A percentile compares a stretch with the other conserved stretches of the same genome.
Evolutionary conservation across 768 basidiomycete species (phyloP).

Genomic region (Kwoniella dejecticola): DNA sequence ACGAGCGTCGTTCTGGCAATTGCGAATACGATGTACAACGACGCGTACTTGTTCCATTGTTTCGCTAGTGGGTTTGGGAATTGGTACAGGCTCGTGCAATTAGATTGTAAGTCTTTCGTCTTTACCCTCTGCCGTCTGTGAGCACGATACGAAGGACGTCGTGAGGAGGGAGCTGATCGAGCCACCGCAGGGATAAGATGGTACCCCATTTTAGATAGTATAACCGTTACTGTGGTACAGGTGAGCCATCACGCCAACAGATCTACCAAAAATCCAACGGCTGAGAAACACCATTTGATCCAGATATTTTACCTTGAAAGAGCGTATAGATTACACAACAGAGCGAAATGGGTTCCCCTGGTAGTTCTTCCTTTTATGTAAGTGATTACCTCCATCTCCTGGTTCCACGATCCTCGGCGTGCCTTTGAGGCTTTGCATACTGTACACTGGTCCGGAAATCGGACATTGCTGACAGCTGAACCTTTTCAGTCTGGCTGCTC

Average conservation of each 20-base stretch:
- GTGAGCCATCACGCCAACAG: neutral
- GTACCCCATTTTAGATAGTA: constrained; percentile 12
- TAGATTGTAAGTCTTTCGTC: constrained; percentile 12
- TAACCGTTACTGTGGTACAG: constrained; percentile 10
- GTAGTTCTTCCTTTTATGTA: constrained; percentile 15
- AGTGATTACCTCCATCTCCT: neutral
- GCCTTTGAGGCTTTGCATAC: too few relatives aligned
- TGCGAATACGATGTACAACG: constrained; percentile 7
- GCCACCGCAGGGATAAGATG: constrained; percentile 7
- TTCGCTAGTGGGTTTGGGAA: constrained; percentile 20
- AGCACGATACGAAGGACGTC: too few relatives aligned
- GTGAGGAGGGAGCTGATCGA: too few relatives aligned
- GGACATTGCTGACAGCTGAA: too few relatives aligned
- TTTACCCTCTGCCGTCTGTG: neutral
- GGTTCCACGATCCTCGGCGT: neutral
- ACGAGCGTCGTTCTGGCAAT: neutral
- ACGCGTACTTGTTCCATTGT: constrained; percentile 6
- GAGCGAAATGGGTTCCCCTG: constrained; percentile 14
- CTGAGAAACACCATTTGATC: neutral
- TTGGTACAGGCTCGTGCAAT: constrained; percentile 14
- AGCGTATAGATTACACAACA: constrained; percentile 6
- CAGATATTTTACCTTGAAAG: constrained; percentile 26
- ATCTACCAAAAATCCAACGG: neutral
- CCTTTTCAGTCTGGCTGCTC: constrained; percentile 7
- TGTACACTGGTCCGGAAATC: too few relatives aligned